phyloP scores from a whole-genome alignment of 2,329 filamentous ascomycete genomes.

The Hymenoscyphus repandus region DNA sequence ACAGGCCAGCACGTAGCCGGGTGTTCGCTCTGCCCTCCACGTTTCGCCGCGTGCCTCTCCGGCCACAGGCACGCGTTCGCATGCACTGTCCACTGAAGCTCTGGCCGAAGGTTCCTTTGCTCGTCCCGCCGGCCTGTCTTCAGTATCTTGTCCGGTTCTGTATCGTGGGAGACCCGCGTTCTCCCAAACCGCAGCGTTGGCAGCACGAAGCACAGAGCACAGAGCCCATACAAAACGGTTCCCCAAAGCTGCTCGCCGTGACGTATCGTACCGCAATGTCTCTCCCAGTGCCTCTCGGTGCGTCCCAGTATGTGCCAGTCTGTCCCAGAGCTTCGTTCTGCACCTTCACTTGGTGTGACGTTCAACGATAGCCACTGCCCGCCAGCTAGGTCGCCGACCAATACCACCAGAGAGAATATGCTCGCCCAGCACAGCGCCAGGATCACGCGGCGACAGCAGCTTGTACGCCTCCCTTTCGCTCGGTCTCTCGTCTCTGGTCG shows the following conservation, averaged over 20 bases:
- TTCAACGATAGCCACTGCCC: background rate
- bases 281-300: constrained; percentile 8
- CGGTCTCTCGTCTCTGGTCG: too few species aligned
- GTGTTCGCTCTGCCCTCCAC: constrained; percentile 23
- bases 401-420: constrained; percentile 13
- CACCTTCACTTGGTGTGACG: constrained; percentile 5
- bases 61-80: constrained; percentile 30
- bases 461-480: constrained; percentile 8
- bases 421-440: constrained; percentile 12
- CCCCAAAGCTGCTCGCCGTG: constrained; percentile 8
- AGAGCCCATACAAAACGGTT: constrained; percentile 2
- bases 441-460: constrained; percentile 14
- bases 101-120: constrained; percentile 5
- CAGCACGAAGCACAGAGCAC: background rate
- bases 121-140: constrained; percentile 6
- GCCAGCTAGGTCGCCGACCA: constrained; percentile 19
- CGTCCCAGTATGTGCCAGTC: background rate
- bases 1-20: constrained; percentile 23
- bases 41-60: constrained; percentile 31
- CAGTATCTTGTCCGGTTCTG: constrained; percentile 4
- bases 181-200: constrained; percentile 4
- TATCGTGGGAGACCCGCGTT: constrained; percentile 4
- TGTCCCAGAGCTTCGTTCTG: constrained; percentile 13
- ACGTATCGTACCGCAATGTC: constrained; percentile 9
- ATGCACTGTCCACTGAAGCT: constrained; percentile 15